Base-by-base conservation (phyloP, 495 filamentous ascomycete species). In the Aspergillus cristatus region DNA sequence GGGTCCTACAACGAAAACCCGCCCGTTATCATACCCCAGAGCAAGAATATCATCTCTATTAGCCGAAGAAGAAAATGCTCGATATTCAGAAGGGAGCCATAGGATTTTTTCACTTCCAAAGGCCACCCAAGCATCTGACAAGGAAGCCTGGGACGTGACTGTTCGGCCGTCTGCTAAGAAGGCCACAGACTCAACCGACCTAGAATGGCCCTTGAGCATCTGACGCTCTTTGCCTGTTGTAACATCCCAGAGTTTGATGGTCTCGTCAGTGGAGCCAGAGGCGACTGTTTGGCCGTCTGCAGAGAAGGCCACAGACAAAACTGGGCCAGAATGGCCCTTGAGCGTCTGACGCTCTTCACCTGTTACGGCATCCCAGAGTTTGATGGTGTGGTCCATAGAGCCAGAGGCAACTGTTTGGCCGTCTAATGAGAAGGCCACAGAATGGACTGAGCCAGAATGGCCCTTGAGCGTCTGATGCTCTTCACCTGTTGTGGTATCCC, bases 321-420 rank as follows among this genome's bases (percentile, higher is more conserved):
- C 7, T 41, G 30, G 62, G 7, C 10, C 14, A 6, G 28, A 32
- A 45, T 51, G 45, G 14, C 35, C 51, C 28, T 43, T 13, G 12
- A 58, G 47, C 6, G 47, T 56, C 28, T 48, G 40, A 6, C 26
- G 26, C 1, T 20, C 17, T 1, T 11, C 20, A 13, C 57, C 54
- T 1, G 41, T 51, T n/a, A n/a, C 36, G 7, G 46, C 6, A 45
- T 65, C 50, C 62, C 60, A 66, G 14, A 66, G 43, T 38, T 40
- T 37, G n/a, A 71, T 37, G 7, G 47, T 60, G 1, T 41, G 28
- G 36, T 67, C 58, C 8, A 7, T 7, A 15, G 54, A 59, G 30
- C 42, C 54, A 7, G 57, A n/a, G n/a, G n/a, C n/a, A n/a, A n/a
- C n/a, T n/a, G n/a, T n/a, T n/a, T n/a, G n/a, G n/a, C n/a, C n/a